Base-by-base conservation (phyloP, 768 basidiomycete genomes). In the Leccinum longicurvipes region DNA sequence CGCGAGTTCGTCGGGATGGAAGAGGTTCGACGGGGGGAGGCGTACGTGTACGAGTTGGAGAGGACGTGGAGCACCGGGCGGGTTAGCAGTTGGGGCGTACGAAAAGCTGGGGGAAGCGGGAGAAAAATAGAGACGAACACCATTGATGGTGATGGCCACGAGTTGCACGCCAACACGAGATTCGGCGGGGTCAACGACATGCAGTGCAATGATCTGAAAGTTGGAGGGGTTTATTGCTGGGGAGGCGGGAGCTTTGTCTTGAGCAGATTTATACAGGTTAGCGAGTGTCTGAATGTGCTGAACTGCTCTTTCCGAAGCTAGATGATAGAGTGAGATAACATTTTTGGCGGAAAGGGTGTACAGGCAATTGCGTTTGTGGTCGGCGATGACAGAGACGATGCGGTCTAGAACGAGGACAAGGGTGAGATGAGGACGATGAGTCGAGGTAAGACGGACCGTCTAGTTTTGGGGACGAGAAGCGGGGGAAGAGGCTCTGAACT, bases 101-200 rank as follows among this genome's bases (percentile, higher is more conserved):
- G 79, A 74, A 67, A 83, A 86, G 23, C 75, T 73, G 50, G 74
- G 72, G 0, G 73, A 64, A 4, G 80, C 74, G 3, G 87, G 80
- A 2, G 81, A 81, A 67, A 97, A 93, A 76, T 91, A 98, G 1
- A 96, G 77, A 49, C 95, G 85, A 3, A 89, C 82, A 12, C 91
- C 94, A 50, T 87, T 93, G 27, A 79, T 76, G 23, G 93, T 93
- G 47, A 95, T 73, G 2, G 88, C 93, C 48, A 97, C 76, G 10
- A 98, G 79, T 55, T 91, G 90, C 12, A 90, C 73, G 14, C 82
- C 83, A 24, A 80, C 73, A 15, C 83, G 85, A 25, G 89, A 87
- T 67, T 91, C 89, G 12, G 77, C 71, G 10, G 78, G 78, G 39
- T 82, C 78, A 34, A 96, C 72, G 24, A 86, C 79, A 67, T 94